These are phyloP conservation scores for Xerocomus spinulosus DNA, from an alignment of 768 basidiomycete species.

Conservation along the genomic window DNA sequence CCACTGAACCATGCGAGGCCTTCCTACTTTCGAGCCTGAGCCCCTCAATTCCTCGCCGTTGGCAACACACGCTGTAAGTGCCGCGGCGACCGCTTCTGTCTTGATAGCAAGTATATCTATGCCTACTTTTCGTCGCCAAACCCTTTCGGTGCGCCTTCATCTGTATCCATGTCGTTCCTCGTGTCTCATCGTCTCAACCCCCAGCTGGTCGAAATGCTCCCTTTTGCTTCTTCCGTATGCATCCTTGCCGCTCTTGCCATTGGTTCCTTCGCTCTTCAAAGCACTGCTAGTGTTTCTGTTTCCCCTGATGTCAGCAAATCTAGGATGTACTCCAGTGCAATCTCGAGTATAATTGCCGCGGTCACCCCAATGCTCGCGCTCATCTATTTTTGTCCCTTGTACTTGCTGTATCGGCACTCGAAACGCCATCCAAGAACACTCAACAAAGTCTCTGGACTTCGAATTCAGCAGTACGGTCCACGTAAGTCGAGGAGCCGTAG, in stretches of 20 bases:
- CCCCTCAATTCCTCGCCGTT: constrained; percentile 24
- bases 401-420: constrained; percentile 46
- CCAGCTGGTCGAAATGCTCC: constrained; percentile 36
- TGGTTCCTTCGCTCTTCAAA: constrained; percentile 30
- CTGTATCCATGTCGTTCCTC: constrained; percentile 12
- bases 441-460: constrained; percentile 47
- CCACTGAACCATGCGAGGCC: constrained; percentile 30
- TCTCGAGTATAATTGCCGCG: constrained; percentile 34
- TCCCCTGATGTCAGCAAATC: constrained; percentile 24
- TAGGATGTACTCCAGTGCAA: constrained; percentile 34
- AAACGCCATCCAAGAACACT: constrained; percentile 43
- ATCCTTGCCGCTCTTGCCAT: constrained; percentile 32
- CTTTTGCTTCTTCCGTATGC: constrained; percentile 32
- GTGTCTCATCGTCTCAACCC: constrained; percentile 11
- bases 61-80: constrained; percentile 29
- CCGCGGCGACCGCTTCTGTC: constrained; percentile 30
- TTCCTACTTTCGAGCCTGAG: constrained; percentile 28
- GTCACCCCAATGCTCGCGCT: constrained; percentile 34
- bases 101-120: constrained; percentile 27
- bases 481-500: constrained; percentile 32
- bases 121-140: constrained; percentile 23
- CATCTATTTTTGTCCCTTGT: constrained; percentile 48
- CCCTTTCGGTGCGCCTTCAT: constrained; percentile 28
- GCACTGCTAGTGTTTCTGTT: constrained; percentile 6
- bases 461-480: constrained; percentile 48